Evolutionary conservation across 2,329 filamentous ascomycete species (phyloP), one percentile per base, ranked within the genome.

Genomic region (Neofusicoccum cordaticola): DNA sequence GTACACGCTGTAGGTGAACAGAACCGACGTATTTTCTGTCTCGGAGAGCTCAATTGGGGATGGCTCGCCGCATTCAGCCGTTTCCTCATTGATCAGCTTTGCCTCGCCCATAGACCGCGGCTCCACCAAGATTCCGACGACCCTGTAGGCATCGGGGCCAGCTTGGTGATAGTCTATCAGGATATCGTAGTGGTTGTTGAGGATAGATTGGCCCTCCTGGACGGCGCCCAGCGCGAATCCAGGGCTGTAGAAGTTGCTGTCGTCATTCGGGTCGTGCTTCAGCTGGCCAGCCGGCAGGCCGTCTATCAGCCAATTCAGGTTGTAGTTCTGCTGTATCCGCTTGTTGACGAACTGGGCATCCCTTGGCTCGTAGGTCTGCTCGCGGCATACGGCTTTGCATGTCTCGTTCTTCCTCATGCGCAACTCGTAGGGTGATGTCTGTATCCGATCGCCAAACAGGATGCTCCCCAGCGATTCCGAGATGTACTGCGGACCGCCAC

Each of bases 171-270:
- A 98, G 71, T 99, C 94, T 72, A 99, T 86, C 57, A 89, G 78
- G 71, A 99, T 97, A 71, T 98, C 90, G 80, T 96, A 98, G 78
- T 99, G 95, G 77, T 97, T 99, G 82, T 97, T 92, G 75, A 99
- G 79, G 19, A 87, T 77, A 45, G 88, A 82, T 39, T 85, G 82
- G 35, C 84, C 80, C 27, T 67, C 65, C 37, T 61, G 48, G 50
- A 66, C 66, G 31, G 56, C 44, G 19, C 93, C 93, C 62, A 98
- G 83, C 63, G 91, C 84, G 78, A 99, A 99, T 1, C 95, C 95
- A 12, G 94, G 92, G 75, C 88, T 96, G 78, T 97, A 96, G 75
- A 96, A 97, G 56, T 89, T 86, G 13, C 88, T 89, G 39, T 89
- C 85, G 1, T 91, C 93, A 56, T 90, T 84, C 48, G 89, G 85